Evolutionary conservation across 176 grass and related monocot genomes (phyloP), one percentile per base, ranked within the genome.

Genomic region (Eleusine coracana): DNA sequence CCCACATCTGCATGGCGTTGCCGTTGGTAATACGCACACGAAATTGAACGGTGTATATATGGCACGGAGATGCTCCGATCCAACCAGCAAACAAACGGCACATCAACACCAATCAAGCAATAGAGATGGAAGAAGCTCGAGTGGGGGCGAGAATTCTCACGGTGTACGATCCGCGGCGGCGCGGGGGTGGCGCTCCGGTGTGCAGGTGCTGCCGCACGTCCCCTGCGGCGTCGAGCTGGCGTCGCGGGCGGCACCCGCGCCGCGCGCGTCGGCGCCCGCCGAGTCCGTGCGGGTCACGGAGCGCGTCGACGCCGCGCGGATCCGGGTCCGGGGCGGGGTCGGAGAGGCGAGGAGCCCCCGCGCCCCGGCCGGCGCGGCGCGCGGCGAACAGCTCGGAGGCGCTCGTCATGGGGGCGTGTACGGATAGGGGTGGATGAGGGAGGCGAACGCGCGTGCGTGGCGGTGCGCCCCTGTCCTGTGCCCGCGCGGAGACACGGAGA

Each of bases 351-450:
- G 69, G 41, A 20, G 58, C 67, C 55, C 7, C 56, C 56, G 56
- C 56, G 7, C 21, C 56, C 0, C 96, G 91, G 77, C 66, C 79
- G 79, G 87, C 90, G 70, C 96, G 86, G 51, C 96, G 85, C 51
- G 58, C 81, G 76, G 77, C 71, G 82, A 96, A 95, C n/a, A 99
- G 83, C 85, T 90, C 96, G 17, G 96, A 92, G 61, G 93, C 96
- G 89, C 96, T 99, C 76, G 91, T 95, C 96, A 99, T 99, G 80
- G 52, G 52, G 28, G 63, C 10, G 27, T 59, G 2, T 7, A 56
- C 52, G 70, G 70, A 10, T 64, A 14, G 67, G 75, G n/a, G 36
- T 60, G 41, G 80, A 49, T 49, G 46, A 49, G 50, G 15, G 5
- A 17, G 52, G 18, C 52, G 17, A 51, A 14, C 52, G 52, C 52